Conservation (phyloP, 2,329 filamentous ascomycete genomes). For the Paracoccidioides brasiliensis region DNA sequence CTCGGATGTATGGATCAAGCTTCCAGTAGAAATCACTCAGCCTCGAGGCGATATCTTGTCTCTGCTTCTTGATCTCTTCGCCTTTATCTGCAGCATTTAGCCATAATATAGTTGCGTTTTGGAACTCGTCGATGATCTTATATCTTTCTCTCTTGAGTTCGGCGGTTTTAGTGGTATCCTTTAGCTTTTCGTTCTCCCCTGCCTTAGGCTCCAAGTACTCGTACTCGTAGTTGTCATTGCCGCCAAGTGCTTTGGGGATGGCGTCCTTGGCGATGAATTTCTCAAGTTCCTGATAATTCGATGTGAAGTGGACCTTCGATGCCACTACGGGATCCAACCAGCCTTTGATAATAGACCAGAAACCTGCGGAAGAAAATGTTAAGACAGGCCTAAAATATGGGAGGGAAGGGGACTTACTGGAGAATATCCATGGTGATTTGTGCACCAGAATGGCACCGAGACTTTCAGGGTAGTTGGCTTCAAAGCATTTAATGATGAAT, state of each 20-base stretch:
- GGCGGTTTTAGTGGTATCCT: constrained; percentile 51
- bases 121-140: constrained; percentile 57
- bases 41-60: constrained; percentile 48
- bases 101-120: constrained; percentile 65
- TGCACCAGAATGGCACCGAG: constrained; percentile 84
- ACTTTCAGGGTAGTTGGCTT: constrained; percentile 94
- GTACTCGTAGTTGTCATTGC: constrained; percentile 75
- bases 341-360: constrained; percentile 88
- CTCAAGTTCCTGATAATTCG: constrained; percentile 63
- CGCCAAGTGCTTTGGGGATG: constrained; percentile 73
- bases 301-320: constrained; percentile 85
- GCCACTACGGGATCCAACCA: constrained; percentile 97
- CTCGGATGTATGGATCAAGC: constrained; percentile 74
- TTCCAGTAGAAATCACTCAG: constrained; percentile 73
- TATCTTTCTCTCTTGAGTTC: constrained; percentile 51
- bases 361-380: constrained; percentile 40
- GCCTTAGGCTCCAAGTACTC: constrained; percentile 61
- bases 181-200: constrained; percentile 66
- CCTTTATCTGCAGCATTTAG: constrained; percentile 41
- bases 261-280: constrained; percentile 57
- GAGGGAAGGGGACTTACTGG: constrained; percentile 42
- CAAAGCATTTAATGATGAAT: constrained; percentile 99
- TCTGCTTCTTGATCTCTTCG: constrained; percentile 41
- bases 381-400: background rate
- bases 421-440: constrained; percentile 94